phyloP scores from a whole-genome alignment of 2,329 filamentous ascomycete species.

The Ceratocystis eucalypticola region DNA sequence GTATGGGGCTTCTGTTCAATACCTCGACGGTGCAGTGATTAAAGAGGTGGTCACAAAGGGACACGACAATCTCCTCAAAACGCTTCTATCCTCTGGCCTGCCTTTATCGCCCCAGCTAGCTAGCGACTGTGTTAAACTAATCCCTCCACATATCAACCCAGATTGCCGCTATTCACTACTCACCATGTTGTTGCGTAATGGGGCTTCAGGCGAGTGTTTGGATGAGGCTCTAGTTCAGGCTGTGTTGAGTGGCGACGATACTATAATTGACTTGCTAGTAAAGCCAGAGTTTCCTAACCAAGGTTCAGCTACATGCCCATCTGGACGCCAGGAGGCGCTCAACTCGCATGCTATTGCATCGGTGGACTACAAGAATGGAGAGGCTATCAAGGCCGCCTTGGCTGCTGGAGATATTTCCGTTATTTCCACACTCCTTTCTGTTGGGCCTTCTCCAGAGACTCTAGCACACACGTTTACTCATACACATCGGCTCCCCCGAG shows the following conservation, averaged over 20 bases:
- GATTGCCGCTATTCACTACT: slow-evolving; percentile 36
- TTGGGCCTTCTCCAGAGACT: slow-evolving; percentile 35
- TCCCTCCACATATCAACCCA: slow-evolving; percentile 35
- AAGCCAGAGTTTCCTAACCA: slow-evolving; percentile 33
- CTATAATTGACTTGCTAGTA: slow-evolving; percentile 37
- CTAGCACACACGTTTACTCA: slow-evolving; percentile 37
- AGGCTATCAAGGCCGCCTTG: slow-evolving; percentile 38
- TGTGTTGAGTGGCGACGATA: slow-evolving; percentile 34
- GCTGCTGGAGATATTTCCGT: slow-evolving; percentile 33
- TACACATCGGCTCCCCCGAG: slow-evolving; percentile 31
- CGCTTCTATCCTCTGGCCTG: slow-evolving; percentile 35
- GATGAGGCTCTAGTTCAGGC: slow-evolving; percentile 39
- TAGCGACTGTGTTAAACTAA: slow-evolving; percentile 36
- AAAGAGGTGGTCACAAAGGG: slow-evolving; percentile 36
- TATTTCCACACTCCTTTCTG: slow-evolving; percentile 34
- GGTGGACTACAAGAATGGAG: slow-evolving; percentile 37
- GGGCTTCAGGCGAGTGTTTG: slow-evolving; percentile 35
- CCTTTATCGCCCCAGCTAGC: slow-evolving; percentile 33
- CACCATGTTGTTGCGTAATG: slow-evolving; percentile 35
- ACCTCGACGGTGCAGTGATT: slow-evolving; percentile 37
- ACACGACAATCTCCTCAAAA: slow-evolving; percentile 34
- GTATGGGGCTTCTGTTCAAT: slow-evolving; percentile 42
- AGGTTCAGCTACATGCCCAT: slow-evolving; percentile 18
- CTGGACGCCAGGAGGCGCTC: slow-evolving; percentile 23
- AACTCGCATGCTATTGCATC: slow-evolving; percentile 39